phyloP scores from a whole-genome alignment of 129 eudicot genomes.

The Rutidosis leptorrhynchoides region DNA sequence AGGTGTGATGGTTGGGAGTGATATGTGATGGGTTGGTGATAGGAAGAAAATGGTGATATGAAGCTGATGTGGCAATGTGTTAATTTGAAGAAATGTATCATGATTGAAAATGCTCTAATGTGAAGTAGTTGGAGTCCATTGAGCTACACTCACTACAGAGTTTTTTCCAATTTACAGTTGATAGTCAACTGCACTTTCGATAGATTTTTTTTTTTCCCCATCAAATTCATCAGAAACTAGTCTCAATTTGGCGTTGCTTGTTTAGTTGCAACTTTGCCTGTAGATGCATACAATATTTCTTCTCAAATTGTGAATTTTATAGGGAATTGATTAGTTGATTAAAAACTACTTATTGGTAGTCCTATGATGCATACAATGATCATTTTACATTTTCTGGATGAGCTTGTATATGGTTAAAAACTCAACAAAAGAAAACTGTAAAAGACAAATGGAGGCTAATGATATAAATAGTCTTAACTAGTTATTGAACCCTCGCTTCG shows the following conservation, averaged over 20 bases:
- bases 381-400: too few species aligned
- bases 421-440: too few species aligned
- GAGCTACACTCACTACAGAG: constrained; percentile 44
- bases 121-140: constrained; percentile 63
- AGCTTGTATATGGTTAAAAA: too few species aligned
- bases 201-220: background rate
- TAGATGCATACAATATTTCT: constrained; percentile 10
- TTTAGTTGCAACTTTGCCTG: constrained; percentile 28
- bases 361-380: background rate
- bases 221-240: background rate
- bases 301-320: constrained; percentile 19
- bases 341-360: background rate
- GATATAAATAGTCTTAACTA: too few species aligned
- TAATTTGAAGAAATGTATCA: too few species aligned
- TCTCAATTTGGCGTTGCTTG: constrained; percentile 24
- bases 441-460: too few species aligned
- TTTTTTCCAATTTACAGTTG: constrained; percentile 22
- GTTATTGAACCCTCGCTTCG: too few species aligned
- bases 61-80: too few species aligned
- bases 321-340: constrained; percentile 14
- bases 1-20: too few species aligned
- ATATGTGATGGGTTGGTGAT: too few species aligned
- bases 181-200: background rate
- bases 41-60: too few species aligned
- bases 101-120: too few species aligned